These are phyloP conservation scores for Beauveria caledonica DNA, from an alignment of 2,329 filamentous ascomycete genomes.

Conservation along the genomic window DNA sequence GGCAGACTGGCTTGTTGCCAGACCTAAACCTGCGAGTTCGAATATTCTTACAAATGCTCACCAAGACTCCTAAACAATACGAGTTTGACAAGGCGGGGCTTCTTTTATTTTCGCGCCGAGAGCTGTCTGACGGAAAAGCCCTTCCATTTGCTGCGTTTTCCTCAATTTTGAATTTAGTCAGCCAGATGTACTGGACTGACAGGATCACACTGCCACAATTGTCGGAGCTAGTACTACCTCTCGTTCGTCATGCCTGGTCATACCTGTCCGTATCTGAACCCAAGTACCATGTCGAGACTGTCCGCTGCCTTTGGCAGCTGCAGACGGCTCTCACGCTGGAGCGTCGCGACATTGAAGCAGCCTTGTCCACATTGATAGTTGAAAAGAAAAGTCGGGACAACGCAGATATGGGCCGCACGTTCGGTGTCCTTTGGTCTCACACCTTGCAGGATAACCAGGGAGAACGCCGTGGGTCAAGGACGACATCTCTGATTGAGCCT, in stretches of 20 bases:
- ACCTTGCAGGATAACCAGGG: constrained; percentile 53
- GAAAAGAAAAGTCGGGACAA: constrained; percentile 34
- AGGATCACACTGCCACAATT: constrained; percentile 45
- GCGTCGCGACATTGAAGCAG: constrained; percentile 71
- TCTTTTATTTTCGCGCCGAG: constrained; percentile 42
- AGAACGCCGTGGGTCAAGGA: constrained; percentile 43
- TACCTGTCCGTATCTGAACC: constrained; percentile 75
- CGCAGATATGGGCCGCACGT: constrained; percentile 59
- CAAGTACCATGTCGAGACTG: constrained; percentile 91
- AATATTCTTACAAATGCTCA: constrained; percentile 49
- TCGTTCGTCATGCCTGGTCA: constrained; percentile 69
- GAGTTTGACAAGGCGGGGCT: constrained; percentile 37
- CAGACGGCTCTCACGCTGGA: constrained; percentile 61
- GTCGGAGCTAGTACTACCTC: constrained; percentile 54
- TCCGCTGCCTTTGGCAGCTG: constrained; percentile 77
- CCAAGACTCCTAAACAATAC: constrained; percentile 40
- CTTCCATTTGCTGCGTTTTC: constrained; percentile 49
- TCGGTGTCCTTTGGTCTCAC: constrained; percentile 77
- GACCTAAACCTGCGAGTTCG: constrained; percentile 51
- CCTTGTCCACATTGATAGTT: constrained; percentile 63
- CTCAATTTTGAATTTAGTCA: constrained; percentile 49
- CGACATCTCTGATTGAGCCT: not conserved
- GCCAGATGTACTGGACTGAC: constrained; percentile 45
- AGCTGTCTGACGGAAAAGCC: constrained; percentile 29
- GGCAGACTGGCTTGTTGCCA: constrained; percentile 29